Base-by-base conservation (phyloP, 345 rosid genomes). In the Eucalyptus camaldulensis region DNA sequence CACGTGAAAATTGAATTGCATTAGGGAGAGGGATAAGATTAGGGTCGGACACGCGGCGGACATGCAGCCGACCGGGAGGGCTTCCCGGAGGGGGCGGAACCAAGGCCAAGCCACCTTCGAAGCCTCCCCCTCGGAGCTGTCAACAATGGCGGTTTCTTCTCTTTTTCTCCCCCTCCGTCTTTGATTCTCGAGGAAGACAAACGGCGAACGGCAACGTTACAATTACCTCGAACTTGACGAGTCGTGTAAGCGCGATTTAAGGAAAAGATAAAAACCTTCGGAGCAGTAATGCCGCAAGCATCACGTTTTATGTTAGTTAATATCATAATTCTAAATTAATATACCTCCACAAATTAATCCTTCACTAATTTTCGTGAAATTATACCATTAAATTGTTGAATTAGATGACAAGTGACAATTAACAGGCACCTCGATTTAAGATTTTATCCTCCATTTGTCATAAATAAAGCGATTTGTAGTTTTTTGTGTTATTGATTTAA, bases 301-400 rank as follows among this genome's bases (percentile, higher is more conserved):
- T 58, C 58, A 53, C 58, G 58, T 53, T 53, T 53, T 8, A 8
- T 8, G 58, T 16, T 50, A 51, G 21, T 6, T 6, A 0, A 53
- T 53, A 53, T 53, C 25, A 53, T 53, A 21, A 0, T 53, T 53
- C 58, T 0, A 53, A 53, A 53, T 53, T 21, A 53, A 53, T 53
- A 19, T 53, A 53, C 5, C 10, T 53, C 58, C 5, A 21, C 58
- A 21, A 21, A 53, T 53, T 53, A 8, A 53, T 53, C 25, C 1
- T 21, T 53, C 58, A 1, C 8, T 53, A 53, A 53, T 53, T 53
- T 53, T 53, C 10, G 25, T 53, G 8, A 53, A 53, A 19, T 21
- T 7, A 21, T 53, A 53, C 1, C 0, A 0, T 53, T 21, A 53
- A 53, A 53, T 53, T 53, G 4, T 8, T 0, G 5, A 53, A 7